Evolutionary conservation across 1,284 basidiomycete genomes (phyloP).

Genomic region (Ganoderma lingzhi): DNA sequence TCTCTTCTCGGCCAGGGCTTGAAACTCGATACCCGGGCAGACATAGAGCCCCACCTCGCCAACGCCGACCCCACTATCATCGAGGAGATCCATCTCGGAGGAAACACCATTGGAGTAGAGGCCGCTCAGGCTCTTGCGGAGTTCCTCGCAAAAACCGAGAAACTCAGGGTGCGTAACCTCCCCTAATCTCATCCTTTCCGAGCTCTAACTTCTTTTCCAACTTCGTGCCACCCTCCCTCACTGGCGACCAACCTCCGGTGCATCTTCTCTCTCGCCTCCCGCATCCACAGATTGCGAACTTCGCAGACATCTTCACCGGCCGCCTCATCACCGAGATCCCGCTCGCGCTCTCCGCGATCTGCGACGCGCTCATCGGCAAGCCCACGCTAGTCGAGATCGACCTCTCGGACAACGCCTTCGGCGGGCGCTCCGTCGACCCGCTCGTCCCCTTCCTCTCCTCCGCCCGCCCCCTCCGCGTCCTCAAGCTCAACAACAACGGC

Average conservation of each 20-base stretch:
- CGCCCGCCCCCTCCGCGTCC: conserved; percentile 82
- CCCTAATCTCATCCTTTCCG: conserved; percentile 8
- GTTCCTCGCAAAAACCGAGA: conserved; percentile 76
- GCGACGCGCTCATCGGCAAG: conserved; percentile 86
- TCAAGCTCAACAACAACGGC: conserved; percentile 97
- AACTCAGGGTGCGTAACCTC: conserved; percentile 63
- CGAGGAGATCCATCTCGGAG: conserved; percentile 93
- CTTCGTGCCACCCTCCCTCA: background rate
- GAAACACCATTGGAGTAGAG: conserved; percentile 96
- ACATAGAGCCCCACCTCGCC: conserved; percentile 83
- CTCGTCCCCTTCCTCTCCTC: conserved; percentile 90
- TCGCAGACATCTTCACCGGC: conserved; percentile 98
- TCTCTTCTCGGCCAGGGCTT: conserved; percentile 80
- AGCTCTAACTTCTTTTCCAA: conserved; percentile 10
- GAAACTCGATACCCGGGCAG: conserved; percentile 83
- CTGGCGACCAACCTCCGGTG: background rate
- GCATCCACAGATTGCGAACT: conserved; percentile 82
- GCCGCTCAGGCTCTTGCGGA: conserved; percentile 89
- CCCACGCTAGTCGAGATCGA: conserved; percentile 88
- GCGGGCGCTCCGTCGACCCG: conserved; percentile 94
- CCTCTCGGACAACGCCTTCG: conserved; percentile 97
- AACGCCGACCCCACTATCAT: conserved; percentile 72
- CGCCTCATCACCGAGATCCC: conserved; percentile 97
- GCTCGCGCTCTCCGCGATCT: conserved; percentile 87
- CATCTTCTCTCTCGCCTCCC: background rate